A percentile compares a stretch with the other conserved stretches of the same genome.
phyloP scores from a whole-genome alignment of 2,329 filamentous ascomycete species.

The Ophiostoma australiae region DNA sequence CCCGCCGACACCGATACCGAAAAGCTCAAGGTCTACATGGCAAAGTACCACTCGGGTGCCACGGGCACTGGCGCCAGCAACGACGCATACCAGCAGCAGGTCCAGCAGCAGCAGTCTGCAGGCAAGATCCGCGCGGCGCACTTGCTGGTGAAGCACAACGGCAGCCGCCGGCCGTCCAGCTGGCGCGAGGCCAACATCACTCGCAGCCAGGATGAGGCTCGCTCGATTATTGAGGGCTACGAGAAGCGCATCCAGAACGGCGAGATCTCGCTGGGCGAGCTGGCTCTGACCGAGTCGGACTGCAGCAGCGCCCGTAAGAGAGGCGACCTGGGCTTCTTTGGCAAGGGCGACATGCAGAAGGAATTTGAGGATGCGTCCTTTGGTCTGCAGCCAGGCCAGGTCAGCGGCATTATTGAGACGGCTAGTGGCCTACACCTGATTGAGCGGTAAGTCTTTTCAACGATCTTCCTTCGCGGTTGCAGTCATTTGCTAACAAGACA shows the following conservation, averaged over 20 bases:
- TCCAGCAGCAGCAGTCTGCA: slow-evolving; percentile 30
- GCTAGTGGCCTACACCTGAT: slow-evolving; percentile 94
- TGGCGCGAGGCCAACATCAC: slow-evolving; percentile 91
- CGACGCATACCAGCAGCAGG: slow-evolving; percentile 22
- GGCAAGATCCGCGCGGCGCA: slow-evolving; percentile 93
- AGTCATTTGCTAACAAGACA: slow-evolving; percentile 1
- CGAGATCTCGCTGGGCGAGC: slow-evolving; percentile 65
- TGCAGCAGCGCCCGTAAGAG: slow-evolving; percentile 92
- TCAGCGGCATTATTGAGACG: slow-evolving; percentile 84
- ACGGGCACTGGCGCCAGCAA: background rate
- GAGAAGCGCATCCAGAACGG: slow-evolving; percentile 71
- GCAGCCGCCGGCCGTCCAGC: slow-evolving; percentile 82
- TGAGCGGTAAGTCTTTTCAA: slow-evolving; percentile 61
- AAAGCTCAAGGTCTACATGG: slow-evolving; percentile 92
- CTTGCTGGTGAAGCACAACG: slow-evolving; percentile 86
- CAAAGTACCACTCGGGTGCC: slow-evolving; percentile 66
- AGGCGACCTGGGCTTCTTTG: slow-evolving; percentile 93
- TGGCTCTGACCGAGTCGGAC: slow-evolving; percentile 86
- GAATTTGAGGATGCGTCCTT: slow-evolving; percentile 97
- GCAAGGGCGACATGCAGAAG: slow-evolving; percentile 93
- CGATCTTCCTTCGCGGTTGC: too few relatives aligned
- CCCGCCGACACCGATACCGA: slow-evolving; percentile 83
- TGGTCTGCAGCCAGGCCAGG: slow-evolving; percentile 76
- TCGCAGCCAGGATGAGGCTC: slow-evolving; percentile 80
- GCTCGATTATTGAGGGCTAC: slow-evolving; percentile 68